Percentiles rank a stretch among this genome's conserved stretches.
phyloP scores from a whole-genome alignment of 2,329 filamentous ascomycete species.

The Fusarium zealandicum region DNA sequence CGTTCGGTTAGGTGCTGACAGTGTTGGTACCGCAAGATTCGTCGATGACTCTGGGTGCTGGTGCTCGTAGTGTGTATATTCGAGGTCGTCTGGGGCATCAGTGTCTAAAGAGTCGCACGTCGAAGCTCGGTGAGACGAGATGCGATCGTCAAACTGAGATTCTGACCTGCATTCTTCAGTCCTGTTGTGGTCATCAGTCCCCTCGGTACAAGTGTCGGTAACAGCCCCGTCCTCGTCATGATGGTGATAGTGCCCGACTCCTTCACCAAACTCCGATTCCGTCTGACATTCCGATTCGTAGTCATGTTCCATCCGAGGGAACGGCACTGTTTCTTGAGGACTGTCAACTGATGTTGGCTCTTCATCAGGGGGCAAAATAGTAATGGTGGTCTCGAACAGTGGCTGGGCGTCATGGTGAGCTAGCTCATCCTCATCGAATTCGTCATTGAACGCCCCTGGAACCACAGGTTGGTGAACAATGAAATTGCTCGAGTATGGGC shows the following conservation, averaged over 20 bases:
- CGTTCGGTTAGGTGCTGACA: slow-evolving; percentile 53
- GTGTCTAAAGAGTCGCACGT: slow-evolving; percentile 52
- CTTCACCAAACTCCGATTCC: slow-evolving; percentile 43
- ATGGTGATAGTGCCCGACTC: slow-evolving; percentile 33
- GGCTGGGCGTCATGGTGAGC: slow-evolving; percentile 23
- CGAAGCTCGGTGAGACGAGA: slow-evolving; percentile 48
- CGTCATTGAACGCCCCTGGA: slow-evolving; percentile 46
- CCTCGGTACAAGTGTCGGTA: slow-evolving; percentile 49
- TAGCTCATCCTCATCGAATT: slow-evolving; percentile 46
- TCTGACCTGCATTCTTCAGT: slow-evolving; percentile 41
- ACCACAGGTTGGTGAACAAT: slow-evolving; percentile 24
- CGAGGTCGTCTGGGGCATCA: slow-evolving; percentile 41
- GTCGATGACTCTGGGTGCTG: slow-evolving; percentile 50
- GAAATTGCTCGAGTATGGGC: slow-evolving; percentile 14
- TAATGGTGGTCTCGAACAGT: slow-evolving; percentile 55
- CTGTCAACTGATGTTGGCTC: slow-evolving; percentile 19
- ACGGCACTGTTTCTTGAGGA: slow-evolving; percentile 40
- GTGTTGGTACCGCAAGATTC: slow-evolving; percentile 57
- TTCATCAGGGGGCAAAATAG: slow-evolving; percentile 55
- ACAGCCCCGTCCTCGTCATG: slow-evolving; percentile 44
- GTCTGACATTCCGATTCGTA: slow-evolving; percentile 52
- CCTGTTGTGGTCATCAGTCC: slow-evolving; percentile 44
- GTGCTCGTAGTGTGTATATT: slow-evolving; percentile 38
- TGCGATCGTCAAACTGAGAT: slow-evolving; percentile 40
- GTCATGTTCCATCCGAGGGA: slow-evolving; percentile 46